These are phyloP conservation scores for Phtheirospermum japonicum DNA, from an alignment of 257 asterid genomes.

Conservation along the genomic window DNA sequence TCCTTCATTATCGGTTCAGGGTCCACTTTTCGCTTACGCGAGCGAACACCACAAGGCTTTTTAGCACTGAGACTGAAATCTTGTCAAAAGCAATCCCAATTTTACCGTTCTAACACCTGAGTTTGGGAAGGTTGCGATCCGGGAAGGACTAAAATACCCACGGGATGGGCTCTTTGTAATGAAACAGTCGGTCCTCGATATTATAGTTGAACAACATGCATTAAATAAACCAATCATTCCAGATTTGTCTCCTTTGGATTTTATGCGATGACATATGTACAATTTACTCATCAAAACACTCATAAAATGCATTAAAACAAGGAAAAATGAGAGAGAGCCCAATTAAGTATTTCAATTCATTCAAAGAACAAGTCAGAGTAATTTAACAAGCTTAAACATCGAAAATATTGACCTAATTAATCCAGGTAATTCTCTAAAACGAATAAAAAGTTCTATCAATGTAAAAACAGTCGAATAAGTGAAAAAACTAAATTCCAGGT, in stretches of 20 bases:
- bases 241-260: conserved; percentile 31
- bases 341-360: no score
- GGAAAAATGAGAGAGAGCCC: background rate
- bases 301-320: conserved; percentile 14
- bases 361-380: no score
- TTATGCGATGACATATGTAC: conserved; percentile 31
- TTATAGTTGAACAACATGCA: no score
- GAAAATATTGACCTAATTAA: no score
- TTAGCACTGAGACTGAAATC: conserved; percentile 50
- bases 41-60: conserved; percentile 36
- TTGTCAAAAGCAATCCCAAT: no score
- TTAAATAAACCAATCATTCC: conserved; percentile 76
- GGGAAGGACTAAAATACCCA: conserved; percentile 33
- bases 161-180: conserved; percentile 39
- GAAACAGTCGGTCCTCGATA: conserved; percentile 43
- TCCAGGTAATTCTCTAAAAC: no score
- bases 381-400: no score
- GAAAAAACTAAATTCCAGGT: no score
- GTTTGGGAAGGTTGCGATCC: no score
- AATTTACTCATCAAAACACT: background rate
- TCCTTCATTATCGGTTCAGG: conserved; percentile 54
- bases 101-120: no score
- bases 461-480: no score
- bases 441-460: no score
- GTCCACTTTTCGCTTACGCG: conserved; percentile 40